Conservation (phyloP, 495 filamentous ascomycete species). For the Jackrogersella minutella region DNA sequence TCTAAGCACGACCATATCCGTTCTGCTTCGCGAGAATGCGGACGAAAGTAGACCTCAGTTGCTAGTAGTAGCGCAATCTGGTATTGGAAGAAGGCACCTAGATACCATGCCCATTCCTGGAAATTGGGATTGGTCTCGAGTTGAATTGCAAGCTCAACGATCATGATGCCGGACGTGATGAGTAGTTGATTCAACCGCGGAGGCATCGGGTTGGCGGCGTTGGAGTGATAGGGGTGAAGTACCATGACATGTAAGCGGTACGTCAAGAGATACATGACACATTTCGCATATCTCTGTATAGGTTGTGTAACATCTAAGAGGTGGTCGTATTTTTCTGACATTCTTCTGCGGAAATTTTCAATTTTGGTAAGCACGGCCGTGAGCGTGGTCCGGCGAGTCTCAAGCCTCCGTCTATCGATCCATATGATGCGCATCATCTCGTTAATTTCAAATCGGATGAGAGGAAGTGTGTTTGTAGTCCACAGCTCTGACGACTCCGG, state of each 20-base stretch:
- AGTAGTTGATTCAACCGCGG: conserved; percentile 56
- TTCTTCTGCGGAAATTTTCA: conserved; percentile 64
- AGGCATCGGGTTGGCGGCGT: conserved; percentile 60
- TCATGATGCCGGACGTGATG: conserved; percentile 58
- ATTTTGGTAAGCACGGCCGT: conserved; percentile 66
- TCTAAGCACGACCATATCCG: conserved; percentile 76
- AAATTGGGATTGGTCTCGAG: conserved; percentile 65
- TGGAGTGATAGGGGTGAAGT: conserved; percentile 69
- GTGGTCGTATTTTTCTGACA: conserved; percentile 67
- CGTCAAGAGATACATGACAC: conserved; percentile 69
- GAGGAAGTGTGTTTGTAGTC: conserved; percentile 70
- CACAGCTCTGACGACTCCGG: conserved; percentile 60
- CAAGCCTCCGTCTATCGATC: conserved; percentile 67
- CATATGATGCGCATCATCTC: conserved; percentile 75
- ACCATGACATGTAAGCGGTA: conserved; percentile 69
- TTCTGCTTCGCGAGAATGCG: conserved; percentile 61
- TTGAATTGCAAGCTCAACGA: conserved; percentile 66
- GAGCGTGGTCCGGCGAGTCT: conserved; percentile 64
- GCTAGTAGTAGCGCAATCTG: conserved; percentile 62
- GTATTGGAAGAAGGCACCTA: conserved; percentile 64
- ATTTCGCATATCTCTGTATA: conserved; percentile 65
- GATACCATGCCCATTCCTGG: conserved; percentile 63
- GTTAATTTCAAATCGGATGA: conserved; percentile 75
- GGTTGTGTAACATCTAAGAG: conserved; percentile 65
- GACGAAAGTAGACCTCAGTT: conserved; percentile 64